These are phyloP conservation scores for Oenanthe sinensis DNA, from an alignment of 129 eudicot genomes.

Conservation along the genomic window DNA sequence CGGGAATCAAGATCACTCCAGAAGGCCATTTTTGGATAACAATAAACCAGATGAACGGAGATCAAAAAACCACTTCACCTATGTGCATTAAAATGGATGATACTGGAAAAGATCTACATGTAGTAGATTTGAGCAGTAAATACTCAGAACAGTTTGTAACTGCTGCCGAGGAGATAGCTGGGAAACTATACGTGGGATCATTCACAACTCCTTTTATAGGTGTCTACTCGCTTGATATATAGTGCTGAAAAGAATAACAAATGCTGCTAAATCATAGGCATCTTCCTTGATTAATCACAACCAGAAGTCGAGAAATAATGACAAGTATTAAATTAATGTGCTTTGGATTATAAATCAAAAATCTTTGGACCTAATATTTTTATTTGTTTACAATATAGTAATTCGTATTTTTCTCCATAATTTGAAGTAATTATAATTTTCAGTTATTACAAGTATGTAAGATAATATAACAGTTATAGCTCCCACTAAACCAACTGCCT, in stretches of 20 bases:
- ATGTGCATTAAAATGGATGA: neutral
- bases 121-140: neutral
- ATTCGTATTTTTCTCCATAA: too few relatives aligned
- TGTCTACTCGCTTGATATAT: neutral
- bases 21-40: neutral
- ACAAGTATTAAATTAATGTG: too few relatives aligned
- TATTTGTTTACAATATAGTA: too few relatives aligned
- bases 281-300: too few relatives aligned
- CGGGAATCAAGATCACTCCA: neutral
- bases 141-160: neutral
- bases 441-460: too few relatives aligned
- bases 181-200: neutral
- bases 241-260: neutral
- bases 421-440: too few relatives aligned
- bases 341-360: too few relatives aligned
- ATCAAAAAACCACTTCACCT: neutral
- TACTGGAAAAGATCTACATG: neutral
- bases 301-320: too few relatives aligned
- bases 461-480: neutral
- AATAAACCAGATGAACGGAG: neutral
- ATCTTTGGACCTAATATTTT: too few relatives aligned
- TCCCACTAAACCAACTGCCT: neutral
- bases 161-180: neutral
- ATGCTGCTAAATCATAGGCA: neutral
- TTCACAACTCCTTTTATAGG: neutral